Evolutionary conservation across 768 basidiomycete genomes (phyloP).

Genomic region (Suillus tomentosus): DNA sequence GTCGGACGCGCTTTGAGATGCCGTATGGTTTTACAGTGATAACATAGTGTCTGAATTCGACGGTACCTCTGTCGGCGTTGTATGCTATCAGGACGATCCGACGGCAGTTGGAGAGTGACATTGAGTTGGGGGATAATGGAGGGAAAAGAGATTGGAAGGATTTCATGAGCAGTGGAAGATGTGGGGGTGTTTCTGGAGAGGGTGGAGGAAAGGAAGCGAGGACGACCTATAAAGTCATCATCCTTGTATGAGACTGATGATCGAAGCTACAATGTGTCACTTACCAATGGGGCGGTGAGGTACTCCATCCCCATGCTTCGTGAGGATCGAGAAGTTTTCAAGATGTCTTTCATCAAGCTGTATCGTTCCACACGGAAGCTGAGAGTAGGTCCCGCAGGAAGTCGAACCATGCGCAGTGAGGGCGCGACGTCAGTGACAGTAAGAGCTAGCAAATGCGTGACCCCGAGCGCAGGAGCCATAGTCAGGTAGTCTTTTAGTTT

Average conservation of each 20-base stretch:
- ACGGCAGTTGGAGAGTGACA: constrained; percentile 86
- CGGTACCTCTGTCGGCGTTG: constrained; percentile 79
- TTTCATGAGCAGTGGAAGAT: constrained; percentile 91
- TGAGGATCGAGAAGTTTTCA: constrained; percentile 64
- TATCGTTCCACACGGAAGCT: constrained; percentile 93
- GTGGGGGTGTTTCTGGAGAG: constrained; percentile 73
- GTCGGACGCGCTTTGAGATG: constrained; percentile 87
- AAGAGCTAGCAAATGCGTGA: constrained; percentile 92
- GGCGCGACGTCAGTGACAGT: constrained; percentile 85
- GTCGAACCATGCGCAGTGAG: constrained; percentile 80
- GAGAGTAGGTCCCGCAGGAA: constrained; percentile 90
- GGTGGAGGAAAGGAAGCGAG: constrained; percentile 84
- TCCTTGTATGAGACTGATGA: constrained; percentile 1
- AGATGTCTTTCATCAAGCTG: constrained; percentile 84
- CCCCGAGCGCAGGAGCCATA: constrained; percentile 86
- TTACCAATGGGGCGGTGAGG: constrained; percentile 86
- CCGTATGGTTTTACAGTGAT: constrained; percentile 96
- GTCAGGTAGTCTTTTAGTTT: constrained; percentile 93
- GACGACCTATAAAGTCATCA: constrained; percentile 64
- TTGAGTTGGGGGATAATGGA: constrained; percentile 78
- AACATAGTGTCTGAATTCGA: constrained; percentile 93
- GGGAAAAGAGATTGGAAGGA: constrained; percentile 97
- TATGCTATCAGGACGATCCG: constrained; percentile 93
- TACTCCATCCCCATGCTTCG: constrained; percentile 86
- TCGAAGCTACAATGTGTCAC: constrained; percentile 28